phyloP scores from a whole-genome alignment of 352 stramenopile genomes.

The Phytophthora pistaciae region DNA sequence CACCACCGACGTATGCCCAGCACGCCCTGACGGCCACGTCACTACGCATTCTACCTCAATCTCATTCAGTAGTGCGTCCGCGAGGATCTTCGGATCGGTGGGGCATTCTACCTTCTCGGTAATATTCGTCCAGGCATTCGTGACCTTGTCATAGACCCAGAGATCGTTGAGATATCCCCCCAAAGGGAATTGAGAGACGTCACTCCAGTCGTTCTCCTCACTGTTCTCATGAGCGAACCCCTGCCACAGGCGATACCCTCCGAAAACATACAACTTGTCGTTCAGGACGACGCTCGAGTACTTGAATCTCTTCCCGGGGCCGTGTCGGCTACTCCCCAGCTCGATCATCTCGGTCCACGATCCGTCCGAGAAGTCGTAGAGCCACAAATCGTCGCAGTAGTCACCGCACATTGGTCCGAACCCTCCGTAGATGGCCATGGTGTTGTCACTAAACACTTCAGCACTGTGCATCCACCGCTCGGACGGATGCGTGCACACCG shows the following conservation, averaged over 20 bases:
- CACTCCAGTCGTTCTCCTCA: constrained; percentile 87
- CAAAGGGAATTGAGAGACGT: constrained; percentile 73
- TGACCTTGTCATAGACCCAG: constrained; percentile 85
- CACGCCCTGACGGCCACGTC: constrained; percentile 89
- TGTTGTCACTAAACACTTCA: constrained; percentile 88
- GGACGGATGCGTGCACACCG: constrained; percentile 88
- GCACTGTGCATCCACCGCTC: constrained; percentile 93
- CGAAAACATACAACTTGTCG: constrained; percentile 87
- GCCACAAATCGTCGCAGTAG: constrained; percentile 97
- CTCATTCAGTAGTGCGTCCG: constrained; percentile 72
- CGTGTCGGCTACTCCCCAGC: constrained; percentile 57
- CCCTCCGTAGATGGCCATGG: constrained; percentile 95
- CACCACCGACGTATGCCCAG: constrained; percentile 85
- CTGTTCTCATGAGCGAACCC: constrained; percentile 94
- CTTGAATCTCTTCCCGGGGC: constrained; percentile 93
- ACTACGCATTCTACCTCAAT: constrained; percentile 81
- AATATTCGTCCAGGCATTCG: constrained; percentile 77
- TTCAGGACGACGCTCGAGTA: constrained; percentile 85
- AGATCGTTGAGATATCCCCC: constrained; percentile 97
- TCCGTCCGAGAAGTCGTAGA: constrained; percentile 93
- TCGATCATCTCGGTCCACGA: constrained; percentile 91
- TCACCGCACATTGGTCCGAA: constrained; percentile 94
- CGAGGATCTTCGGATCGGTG: constrained; percentile 37
- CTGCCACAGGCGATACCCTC: constrained; percentile 96
- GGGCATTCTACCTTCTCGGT: constrained; percentile 76